A percentile compares a stretch with the other conserved stretches of the same genome.
Conservation (phyloP, 495 filamentous ascomycete species). For the Talaromyces adpressus region DNA sequence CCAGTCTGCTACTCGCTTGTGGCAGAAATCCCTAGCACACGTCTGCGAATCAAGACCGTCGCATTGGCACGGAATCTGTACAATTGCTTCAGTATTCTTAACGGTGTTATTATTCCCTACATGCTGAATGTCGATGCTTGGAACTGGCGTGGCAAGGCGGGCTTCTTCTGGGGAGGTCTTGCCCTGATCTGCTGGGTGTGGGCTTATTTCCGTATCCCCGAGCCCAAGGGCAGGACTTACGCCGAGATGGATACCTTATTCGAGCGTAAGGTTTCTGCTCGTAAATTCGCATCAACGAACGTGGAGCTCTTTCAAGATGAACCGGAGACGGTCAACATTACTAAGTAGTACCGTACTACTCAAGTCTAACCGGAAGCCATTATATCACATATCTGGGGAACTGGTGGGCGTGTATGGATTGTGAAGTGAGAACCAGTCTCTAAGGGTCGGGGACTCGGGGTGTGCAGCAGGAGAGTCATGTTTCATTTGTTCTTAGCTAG, state of each 20-base stretch:
- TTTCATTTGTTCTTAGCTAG: too few species aligned
- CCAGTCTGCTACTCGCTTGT: conserved; percentile 61
- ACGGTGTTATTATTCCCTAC: conserved; percentile 51
- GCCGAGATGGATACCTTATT: conserved; percentile 57
- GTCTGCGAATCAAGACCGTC: conserved; percentile 58
- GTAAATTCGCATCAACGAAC: conserved; percentile 47
- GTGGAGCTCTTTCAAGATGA: conserved; percentile 39
- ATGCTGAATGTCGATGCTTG: conserved; percentile 56
- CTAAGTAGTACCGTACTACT: too few species aligned
- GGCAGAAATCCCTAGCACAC: conserved; percentile 50
- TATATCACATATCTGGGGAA: too few species aligned
- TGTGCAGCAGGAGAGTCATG: too few species aligned
- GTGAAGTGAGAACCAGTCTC: too few species aligned
- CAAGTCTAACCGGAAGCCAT: too few species aligned
- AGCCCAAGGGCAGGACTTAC: conserved; percentile 51
- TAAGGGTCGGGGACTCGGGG: too few species aligned
- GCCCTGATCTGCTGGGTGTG: conserved; percentile 54
- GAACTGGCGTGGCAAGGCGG: conserved; percentile 54
- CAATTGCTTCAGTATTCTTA: conserved; percentile 52
- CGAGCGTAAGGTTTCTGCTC: conserved; percentile 42
- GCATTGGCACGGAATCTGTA: conserved; percentile 52
- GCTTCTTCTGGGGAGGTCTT: conserved; percentile 57
- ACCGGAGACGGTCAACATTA: neutral
- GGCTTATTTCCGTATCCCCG: conserved; percentile 55
- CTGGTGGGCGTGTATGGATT: too few species aligned